These are phyloP conservation scores for Jacaranda copaia DNA, from an alignment of 257 asterid species.

Conservation along the genomic window DNA sequence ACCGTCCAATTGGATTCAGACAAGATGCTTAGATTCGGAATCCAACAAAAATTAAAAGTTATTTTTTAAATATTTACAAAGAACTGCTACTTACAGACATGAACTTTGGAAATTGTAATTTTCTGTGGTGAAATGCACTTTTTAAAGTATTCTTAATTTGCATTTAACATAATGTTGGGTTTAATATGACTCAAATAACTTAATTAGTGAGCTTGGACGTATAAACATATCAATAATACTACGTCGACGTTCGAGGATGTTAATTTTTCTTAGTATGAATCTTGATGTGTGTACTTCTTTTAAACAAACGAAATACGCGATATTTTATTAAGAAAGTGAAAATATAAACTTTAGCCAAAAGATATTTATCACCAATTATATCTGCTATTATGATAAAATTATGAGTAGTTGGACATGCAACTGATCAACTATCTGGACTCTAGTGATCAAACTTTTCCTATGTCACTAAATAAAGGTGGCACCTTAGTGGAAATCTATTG, in stretches of 20 bases:
- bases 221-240: not conserved
- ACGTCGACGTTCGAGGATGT: not conserved
- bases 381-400: constrained; percentile 12
- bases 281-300: not conserved
- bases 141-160: no score
- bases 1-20: no score
- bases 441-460: constrained; percentile 30
- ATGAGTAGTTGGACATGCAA: constrained; percentile 29
- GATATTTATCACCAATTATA: not conserved
- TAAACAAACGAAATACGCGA: not conserved
- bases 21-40: no score
- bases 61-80: no score
- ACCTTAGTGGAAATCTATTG: constrained; percentile 39
- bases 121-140: no score
- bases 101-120: no score
- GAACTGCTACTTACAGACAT: no score
- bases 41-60: no score
- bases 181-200: no score
- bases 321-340: not conserved
- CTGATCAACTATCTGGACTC: constrained; percentile 5
- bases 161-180: no score
- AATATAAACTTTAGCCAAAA: not conserved
- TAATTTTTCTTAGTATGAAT: not conserved
- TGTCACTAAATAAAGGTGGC: constrained; percentile 35
- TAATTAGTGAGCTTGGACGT: no score